phyloP scores from a whole-genome alignment of 306 rosid species.

The Ziziphus jujuba region DNA sequence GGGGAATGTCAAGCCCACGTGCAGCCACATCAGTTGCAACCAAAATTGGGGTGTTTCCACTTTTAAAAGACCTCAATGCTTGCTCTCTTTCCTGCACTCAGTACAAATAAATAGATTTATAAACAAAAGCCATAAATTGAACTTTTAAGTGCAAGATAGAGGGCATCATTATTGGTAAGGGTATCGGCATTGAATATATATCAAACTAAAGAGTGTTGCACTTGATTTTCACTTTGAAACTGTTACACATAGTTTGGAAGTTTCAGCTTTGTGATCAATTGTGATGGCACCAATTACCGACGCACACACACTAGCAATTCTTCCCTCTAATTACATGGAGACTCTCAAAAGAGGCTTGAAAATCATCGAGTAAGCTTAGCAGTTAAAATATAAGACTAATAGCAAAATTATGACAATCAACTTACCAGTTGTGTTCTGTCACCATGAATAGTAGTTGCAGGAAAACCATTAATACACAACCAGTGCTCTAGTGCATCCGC shows the following conservation, averaged over 20 bases:
- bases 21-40: constrained; percentile 97
- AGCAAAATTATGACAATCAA: constrained; percentile 5
- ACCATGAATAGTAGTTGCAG: constrained; percentile 95
- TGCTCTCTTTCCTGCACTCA: constrained; percentile 76
- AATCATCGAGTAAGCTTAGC: not conserved
- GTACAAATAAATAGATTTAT: constrained; percentile 13
- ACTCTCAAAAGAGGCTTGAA: not conserved
- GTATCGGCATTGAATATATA: too few relatives aligned
- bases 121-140: not conserved
- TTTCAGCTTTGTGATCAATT: not conserved
- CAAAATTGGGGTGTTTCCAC: constrained; percentile 84
- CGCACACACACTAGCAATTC: not conserved
- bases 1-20: constrained; percentile 91
- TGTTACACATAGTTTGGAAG: too few relatives aligned
- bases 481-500: constrained; percentile 93
- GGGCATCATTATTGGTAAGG: not conserved
- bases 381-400: too few relatives aligned
- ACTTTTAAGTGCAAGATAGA: not conserved
- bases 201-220: too few relatives aligned
- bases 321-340: not conserved
- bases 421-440: constrained; percentile 92
- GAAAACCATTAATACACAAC: constrained; percentile 83
- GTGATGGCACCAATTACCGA: not conserved
- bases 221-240: too few relatives aligned
- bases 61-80: constrained; percentile 77